These are phyloP conservation scores for Candida labiduridarum DNA, from an alignment of 1,139 yeast species.

Conservation along the genomic window DNA sequence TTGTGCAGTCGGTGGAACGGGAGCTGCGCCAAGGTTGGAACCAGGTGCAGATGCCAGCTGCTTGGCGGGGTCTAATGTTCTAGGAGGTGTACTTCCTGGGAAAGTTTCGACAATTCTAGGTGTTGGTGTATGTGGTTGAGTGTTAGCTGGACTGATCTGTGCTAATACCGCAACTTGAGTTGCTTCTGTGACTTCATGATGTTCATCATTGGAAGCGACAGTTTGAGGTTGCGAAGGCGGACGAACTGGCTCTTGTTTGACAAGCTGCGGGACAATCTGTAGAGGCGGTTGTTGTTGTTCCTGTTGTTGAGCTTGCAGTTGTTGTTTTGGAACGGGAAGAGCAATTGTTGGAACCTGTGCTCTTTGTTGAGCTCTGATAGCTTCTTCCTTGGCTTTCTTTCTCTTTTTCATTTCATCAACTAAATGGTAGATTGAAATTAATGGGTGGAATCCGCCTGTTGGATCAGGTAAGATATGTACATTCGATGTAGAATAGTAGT, in stretches of 20 bases:
- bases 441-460: constrained; percentile 87
- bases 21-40: constrained; percentile 3
- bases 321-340: constrained; percentile 13
- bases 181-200: constrained; percentile 16
- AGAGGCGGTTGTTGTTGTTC: constrained; percentile 8
- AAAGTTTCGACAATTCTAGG: constrained; percentile 16
- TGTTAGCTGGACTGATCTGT: constrained; percentile 9
- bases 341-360: constrained; percentile 21
- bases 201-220: constrained; percentile 1
- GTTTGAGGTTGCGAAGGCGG: constrained; percentile 8
- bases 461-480: constrained; percentile 64
- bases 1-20: constrained; percentile 22
- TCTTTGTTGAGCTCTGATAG: constrained; percentile 30
- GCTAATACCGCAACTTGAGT: constrained; percentile 17
- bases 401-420: constrained; percentile 82
- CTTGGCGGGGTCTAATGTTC: constrained; percentile 23
- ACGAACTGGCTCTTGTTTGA: constrained; percentile 11
- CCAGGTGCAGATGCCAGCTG: constrained; percentile 5
- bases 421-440: constrained; percentile 81
- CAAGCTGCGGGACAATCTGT: constrained; percentile 2
- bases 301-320: constrained; percentile 15
- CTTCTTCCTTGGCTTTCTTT: constrained; percentile 60
- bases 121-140: constrained; percentile 12
- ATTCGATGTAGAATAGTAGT: constrained; percentile 44
- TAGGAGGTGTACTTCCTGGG: constrained; percentile 13